Conservation (phyloP, 139 green algal species). For the Chlamydomonas eustigma region DNA sequence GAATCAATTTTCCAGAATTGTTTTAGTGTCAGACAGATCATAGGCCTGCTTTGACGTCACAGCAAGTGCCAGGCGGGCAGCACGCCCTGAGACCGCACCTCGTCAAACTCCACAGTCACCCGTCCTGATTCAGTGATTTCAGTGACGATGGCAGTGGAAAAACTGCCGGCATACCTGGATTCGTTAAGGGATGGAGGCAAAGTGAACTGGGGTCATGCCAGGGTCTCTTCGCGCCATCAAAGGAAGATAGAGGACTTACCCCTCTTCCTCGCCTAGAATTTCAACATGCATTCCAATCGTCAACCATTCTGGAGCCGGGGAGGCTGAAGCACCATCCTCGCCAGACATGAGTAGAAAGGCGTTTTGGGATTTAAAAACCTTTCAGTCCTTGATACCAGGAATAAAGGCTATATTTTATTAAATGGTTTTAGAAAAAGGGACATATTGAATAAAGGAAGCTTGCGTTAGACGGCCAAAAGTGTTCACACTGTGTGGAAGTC, state of each 20-base stretch:
- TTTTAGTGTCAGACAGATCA: no score
- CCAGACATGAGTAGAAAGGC: no score
- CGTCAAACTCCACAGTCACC: slow-evolving; percentile 9
- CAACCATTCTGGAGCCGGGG: slow-evolving; percentile 6
- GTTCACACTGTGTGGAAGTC: no score
- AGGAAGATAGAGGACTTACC: background rate
- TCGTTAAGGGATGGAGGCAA: background rate
- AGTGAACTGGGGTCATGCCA: background rate
- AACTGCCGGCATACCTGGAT: slow-evolving; percentile 2
- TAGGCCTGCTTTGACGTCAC: background rate
- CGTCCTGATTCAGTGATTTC: background rate
- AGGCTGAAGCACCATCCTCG: background rate
- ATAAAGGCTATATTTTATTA: no score
- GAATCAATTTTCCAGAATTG: no score
- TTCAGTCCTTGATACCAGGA: no score
- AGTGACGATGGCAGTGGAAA: background rate
- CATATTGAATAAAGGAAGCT: no score
- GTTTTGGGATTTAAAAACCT: no score
- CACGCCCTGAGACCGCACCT: background rate
- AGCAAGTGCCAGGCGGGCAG: background rate
- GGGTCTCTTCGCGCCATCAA: background rate
- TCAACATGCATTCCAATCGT: background rate
- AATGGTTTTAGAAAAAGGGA: no score
- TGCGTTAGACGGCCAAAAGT: no score
- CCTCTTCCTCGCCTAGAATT: slow-evolving; percentile 2